Evolutionary conservation across 441 rosid species (phyloP), one percentile per base, ranked within the genome.

Genomic region (Croton setiger): DNA sequence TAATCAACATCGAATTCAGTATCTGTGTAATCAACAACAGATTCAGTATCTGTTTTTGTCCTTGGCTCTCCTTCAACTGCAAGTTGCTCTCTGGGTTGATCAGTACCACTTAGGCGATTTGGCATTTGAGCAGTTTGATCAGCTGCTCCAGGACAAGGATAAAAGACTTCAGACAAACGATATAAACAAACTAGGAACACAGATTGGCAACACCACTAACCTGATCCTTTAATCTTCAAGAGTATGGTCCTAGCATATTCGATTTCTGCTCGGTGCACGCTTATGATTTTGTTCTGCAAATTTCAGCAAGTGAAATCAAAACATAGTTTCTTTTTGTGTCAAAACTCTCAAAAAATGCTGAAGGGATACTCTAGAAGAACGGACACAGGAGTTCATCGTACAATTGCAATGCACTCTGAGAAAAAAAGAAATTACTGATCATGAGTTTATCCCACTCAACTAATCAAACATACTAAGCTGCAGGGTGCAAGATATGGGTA

Each of bases 331-430:
- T 27, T 27, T n/a, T 27, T 2, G 12, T 33, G 18, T 17, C 8
- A 33, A 4, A 17, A 21, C 6, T 12, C 11, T 21, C 39, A 5
- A 6, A 31, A 62, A 6, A 0, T 21, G 41, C 18, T 61, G 20
- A n/a, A 51, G 37, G 60, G 17, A 37, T 51, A 75, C 80, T 84
- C 78, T 80, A 70, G 53, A 89, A 54, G 68, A 89, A 82, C 37
- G 90, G 92, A 66, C 96, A 87, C 64, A 89, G 82, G 68, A 75
- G 82, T 60, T 73, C 81, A 72, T 17, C 66, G 57, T 86, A 89
- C 61, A 87, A 64, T 14, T 80, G 74, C 64, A 68, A 79, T 3
- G 92, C 86, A 48, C 96, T 92, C 90, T 87, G 85, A 43, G 45
- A 20, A 67, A 66, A 63, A 63, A 18, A 27, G 2, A 15, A 54